A percentile compares a stretch with the other conserved stretches of the same genome.
Evolutionary conservation across 176 grass and related monocot species (phyloP).

Genomic region (Eremochloa ophiuroides): DNA sequence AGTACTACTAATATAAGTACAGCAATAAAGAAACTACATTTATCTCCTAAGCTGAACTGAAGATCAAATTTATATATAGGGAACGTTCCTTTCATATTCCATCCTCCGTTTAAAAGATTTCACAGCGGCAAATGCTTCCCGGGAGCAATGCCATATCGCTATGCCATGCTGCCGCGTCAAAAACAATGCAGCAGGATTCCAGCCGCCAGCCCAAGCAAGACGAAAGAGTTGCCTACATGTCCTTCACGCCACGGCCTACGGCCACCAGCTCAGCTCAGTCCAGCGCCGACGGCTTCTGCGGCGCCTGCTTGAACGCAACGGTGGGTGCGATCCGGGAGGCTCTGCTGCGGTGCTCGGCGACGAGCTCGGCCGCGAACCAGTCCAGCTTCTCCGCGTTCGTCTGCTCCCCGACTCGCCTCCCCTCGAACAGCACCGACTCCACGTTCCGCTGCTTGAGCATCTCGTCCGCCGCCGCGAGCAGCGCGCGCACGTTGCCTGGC

Average conservation of each 20-base stretch:
- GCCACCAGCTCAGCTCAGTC: constrained; percentile 10
- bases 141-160: constrained; percentile 38
- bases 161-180: constrained; percentile 64
- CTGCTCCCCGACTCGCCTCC: constrained; percentile 67
- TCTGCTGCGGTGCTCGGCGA: constrained; percentile 72
- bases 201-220: constrained; percentile 28
- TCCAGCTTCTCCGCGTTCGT: constrained; percentile 96
- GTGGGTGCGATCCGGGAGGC: constrained; percentile 83
- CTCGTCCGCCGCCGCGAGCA: constrained; percentile 73
- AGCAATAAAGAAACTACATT: constrained; percentile 19
- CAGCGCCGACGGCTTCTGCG: constrained; percentile 22
- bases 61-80: constrained; percentile 38
- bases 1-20: background rate
- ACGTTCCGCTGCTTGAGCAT: constrained; percentile 93
- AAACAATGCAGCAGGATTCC: constrained; percentile 73
- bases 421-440: constrained; percentile 90
- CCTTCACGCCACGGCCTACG: background rate
- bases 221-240: constrained; percentile 27
- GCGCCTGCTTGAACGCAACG: constrained; percentile 85
- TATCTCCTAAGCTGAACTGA: constrained; percentile 25
- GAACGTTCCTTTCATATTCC: constrained; percentile 33
- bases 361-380: constrained; percentile 68
- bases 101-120: constrained; percentile 1
- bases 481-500: constrained; percentile 52
- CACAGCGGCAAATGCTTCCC: constrained; percentile 17